phyloP scores from a whole-genome alignment of 441 rosid genomes.

The Viola pubescens region DNA sequence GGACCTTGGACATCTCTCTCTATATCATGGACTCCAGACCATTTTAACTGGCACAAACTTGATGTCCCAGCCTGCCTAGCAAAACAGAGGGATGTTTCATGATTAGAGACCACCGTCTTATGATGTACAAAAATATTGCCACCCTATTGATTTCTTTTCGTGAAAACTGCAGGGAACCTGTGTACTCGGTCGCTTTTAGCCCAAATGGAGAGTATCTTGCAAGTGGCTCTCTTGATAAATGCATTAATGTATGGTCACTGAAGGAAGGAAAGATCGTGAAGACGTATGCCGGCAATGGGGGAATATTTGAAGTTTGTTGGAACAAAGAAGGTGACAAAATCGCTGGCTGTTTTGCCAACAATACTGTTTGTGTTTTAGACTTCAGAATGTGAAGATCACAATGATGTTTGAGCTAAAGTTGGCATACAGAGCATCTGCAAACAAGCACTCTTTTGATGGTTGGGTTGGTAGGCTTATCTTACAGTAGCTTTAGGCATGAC shows the following conservation, averaged over 20 bases:
- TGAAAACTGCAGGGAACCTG: constrained; percentile 66
- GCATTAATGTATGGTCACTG: constrained; percentile 88
- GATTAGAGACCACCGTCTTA: not conserved
- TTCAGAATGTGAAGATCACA: constrained; percentile 61
- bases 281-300: constrained; percentile 86
- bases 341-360: constrained; percentile 88
- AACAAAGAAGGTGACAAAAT: constrained; percentile 93
- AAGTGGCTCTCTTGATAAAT: constrained; percentile 86
- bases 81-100: not conserved
- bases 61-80: not conserved
- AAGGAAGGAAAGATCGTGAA: constrained; percentile 83
- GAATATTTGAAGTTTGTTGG: constrained; percentile 96
- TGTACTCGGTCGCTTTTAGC: constrained; percentile 93
- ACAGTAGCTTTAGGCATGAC: too few relatives aligned
- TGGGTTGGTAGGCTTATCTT: too few relatives aligned
- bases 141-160: constrained; percentile 2
- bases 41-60: not conserved
- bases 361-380: constrained; percentile 79
- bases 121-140: not conserved
- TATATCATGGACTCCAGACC: not conserved
- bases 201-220: constrained; percentile 94
- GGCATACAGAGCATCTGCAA: not conserved
- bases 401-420: constrained; percentile 1
- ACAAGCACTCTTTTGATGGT: too few relatives aligned
- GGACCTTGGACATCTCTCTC: too few relatives aligned